These are phyloP conservation scores for Leccinum solheimii DNA, from an alignment of 1,284 basidiomycete genomes.

Conservation along the genomic window DNA sequence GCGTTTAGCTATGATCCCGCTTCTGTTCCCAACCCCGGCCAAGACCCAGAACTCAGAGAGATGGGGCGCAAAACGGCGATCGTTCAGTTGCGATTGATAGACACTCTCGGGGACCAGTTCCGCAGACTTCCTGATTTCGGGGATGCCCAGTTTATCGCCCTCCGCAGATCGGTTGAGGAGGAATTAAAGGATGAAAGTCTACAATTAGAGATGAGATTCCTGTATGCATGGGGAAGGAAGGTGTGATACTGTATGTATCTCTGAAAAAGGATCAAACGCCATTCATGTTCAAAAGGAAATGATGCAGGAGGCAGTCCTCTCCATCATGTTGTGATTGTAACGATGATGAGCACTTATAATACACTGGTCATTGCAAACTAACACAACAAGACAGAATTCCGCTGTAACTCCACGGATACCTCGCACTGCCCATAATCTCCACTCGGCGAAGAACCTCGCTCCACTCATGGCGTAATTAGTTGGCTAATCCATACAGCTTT, in stretches of 20 bases:
- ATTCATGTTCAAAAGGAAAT: not conserved
- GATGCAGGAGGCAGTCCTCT: not conserved
- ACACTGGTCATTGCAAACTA: not conserved
- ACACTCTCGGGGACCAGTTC: constrained; percentile 11
- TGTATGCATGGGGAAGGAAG: constrained; percentile 11
- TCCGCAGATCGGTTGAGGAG: not conserved
- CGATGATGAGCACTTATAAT: not conserved
- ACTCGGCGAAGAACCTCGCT: not conserved
- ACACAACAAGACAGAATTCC: not conserved
- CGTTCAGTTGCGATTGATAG: constrained; percentile 6
- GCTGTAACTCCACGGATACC: not conserved
- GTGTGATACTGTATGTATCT: not conserved
- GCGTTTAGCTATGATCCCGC: not conserved
- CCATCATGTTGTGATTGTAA: not conserved
- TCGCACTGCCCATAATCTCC: not conserved
- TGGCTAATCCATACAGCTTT: constrained; percentile 25
- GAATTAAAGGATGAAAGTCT: constrained; percentile 1
- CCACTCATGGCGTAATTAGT: constrained; percentile 3
- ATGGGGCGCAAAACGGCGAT: constrained; percentile 8
- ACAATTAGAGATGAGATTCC: constrained; percentile 8
- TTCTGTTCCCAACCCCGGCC: not conserved
- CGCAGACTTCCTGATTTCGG: constrained; percentile 3
- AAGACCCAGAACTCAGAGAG: constrained; percentile 7
- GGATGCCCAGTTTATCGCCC: constrained; percentile 3
- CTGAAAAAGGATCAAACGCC: not conserved